Conservation (phyloP, 768 basidiomycete species). For the Psilocybe subaeruginosa region DNA sequence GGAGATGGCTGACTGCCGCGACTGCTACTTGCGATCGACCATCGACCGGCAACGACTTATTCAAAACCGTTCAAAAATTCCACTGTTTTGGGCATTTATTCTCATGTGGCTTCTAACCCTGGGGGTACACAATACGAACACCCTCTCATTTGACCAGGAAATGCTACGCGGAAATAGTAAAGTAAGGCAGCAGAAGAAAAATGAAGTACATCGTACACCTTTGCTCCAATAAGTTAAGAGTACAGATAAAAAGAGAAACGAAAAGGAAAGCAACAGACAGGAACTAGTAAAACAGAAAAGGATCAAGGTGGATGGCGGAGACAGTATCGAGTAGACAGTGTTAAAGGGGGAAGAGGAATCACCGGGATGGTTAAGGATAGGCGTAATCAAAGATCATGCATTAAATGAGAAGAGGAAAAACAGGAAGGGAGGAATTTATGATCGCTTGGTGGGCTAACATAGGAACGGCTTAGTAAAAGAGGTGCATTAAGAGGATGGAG, state of each 20-base stretch:
- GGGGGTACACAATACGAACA: constrained; percentile 18
- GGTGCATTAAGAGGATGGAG: background rate
- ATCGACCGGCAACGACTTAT: background rate
- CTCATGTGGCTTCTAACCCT: constrained; percentile 11
- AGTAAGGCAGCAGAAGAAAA: constrained; percentile 21
- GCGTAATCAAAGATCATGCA: constrained; percentile 19
- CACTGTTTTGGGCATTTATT: constrained; percentile 8
- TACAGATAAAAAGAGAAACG: constrained; percentile 31
- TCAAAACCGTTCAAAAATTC: constrained; percentile 6
- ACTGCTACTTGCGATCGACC: no score
- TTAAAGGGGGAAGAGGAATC: constrained; percentile 1
- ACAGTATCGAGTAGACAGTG: constrained; percentile 11
- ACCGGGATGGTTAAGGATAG: constrained; percentile 16
- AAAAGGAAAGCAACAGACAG: constrained; percentile 23
- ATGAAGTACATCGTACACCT: constrained; percentile 30
- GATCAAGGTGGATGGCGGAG: constrained; percentile 6
- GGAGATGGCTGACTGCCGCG: constrained; percentile 20
- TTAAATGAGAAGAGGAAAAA: constrained; percentile 16
- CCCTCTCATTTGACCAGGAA: constrained; percentile 17
- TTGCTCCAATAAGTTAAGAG: constrained; percentile 42
- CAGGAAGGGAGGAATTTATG: constrained; percentile 11
- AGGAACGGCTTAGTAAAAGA: constrained; percentile 1
- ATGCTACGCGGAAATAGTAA: constrained; percentile 14
- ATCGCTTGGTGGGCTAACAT: constrained; percentile 29
- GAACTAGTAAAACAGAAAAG: constrained; percentile 22